Base-by-base conservation (phyloP, 352 stramenopile genomes). In the Pythium grandisporangium region DNA sequence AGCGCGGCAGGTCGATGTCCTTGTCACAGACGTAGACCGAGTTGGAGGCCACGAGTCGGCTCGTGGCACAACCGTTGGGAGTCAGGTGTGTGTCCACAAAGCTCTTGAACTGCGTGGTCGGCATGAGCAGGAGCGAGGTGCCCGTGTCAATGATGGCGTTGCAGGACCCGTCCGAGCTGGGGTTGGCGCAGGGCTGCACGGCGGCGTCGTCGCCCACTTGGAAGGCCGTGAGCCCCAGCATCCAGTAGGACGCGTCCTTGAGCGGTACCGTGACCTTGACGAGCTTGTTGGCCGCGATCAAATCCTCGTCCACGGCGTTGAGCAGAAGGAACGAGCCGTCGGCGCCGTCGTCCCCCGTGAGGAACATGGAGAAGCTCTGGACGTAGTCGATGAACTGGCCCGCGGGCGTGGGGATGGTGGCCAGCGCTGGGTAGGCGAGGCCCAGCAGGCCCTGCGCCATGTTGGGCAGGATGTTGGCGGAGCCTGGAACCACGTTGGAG, bases 341-440 rank as follows among this genome's bases (percentile, higher is more conserved):
- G 0, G 62, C 37, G 29, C 52, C 61, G 39, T 78, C 63, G 8
- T 64, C 50, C 13, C 63, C 36, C 1, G 58, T 69, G 25, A 89
- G 37, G 36, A 70, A 89, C 48, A 87, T 71, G 6, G 70, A 84
- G 52, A 89, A 89, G 24, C 60, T 76, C 12, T 45, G 53, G n/a
- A 89, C 48, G 25, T 73, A 73, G 42, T 84, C 48, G 37, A 84
- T 66, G 22, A 84, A 68, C 38, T 74, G 67, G 0, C 70, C 70
- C 0, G 44, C 48, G 13, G 64, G 41, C 2, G 63, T 70, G n/a
- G 59, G 46, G n/a, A 84, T 47, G 22, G 66, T 69, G 10, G 71
- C 64, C 11, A 90, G 42, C 6, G 58, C 58, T 8, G 37, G 37
- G 45, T 86, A 90, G 2, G 64, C 71, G 23, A 90, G 57, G 0